Base-by-base conservation (phyloP, 768 basidiomycete species). In the Agaricus blazei region DNA sequence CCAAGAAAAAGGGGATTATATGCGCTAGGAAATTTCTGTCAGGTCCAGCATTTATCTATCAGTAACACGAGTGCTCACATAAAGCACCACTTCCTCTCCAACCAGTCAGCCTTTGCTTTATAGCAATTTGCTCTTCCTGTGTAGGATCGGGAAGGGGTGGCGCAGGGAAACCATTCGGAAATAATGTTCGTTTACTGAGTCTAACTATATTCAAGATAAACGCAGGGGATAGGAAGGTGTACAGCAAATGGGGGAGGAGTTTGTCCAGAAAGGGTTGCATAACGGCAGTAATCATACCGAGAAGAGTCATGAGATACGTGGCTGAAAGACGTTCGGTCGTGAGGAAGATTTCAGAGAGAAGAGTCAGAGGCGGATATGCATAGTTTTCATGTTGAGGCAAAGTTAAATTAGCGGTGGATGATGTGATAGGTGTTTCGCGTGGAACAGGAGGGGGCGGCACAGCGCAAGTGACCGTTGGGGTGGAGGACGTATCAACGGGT, bases 101-200 rank as follows among this genome's bases (percentile, higher is more conserved):
- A 1, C 67, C 65, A 23, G 74, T 57, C 28, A 80, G 67, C 27
- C 65, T 67, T 11, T 74, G 72, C 29, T 81, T 78, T 48, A 92
- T 72, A 34, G 72, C 76, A 1, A 73, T 71, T 60, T 91, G 88
- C 67, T 95, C 93, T 60, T 90, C 90, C 1, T 73, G 72, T 0
- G 86, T 83, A 15, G 94, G 95, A 43, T 91, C 90, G 1, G 79
- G 72, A 1, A 87, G 83, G 0, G 84, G 68, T 0, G 85, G 82
- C 0, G 80, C 89, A 1, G 93, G 93, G 70, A 91, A 92, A 12
- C 96, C 95, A 58, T 85, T 84, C 3, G 96, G 95, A 65, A 96
- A 98, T 27, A 98, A 75, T 7, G 86, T 79, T 8, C 77, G 77
- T 62, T 90, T 91, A 12, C 83, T 70, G 4, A 77, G 64, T 37